Percentiles rank a stretch among this genome's conserved stretches.
Evolutionary conservation across 495 filamentous ascomycete species (phyloP).

Genomic region (Xylaria venustula): DNA sequence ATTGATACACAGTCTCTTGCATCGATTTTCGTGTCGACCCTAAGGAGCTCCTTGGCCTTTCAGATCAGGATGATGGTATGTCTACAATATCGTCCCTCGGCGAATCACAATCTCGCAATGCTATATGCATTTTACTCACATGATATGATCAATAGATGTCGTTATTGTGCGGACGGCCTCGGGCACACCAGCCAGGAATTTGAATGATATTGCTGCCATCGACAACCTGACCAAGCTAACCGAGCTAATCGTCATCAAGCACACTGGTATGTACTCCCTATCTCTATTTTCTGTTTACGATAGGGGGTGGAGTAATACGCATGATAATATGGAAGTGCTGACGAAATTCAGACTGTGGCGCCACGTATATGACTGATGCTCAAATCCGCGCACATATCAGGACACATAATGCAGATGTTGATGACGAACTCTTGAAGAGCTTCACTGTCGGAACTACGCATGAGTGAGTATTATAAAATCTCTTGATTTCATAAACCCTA

Average conservation of each 20-base stretch:
- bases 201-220: neutral
- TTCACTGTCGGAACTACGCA: neutral
- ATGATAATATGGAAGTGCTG: neutral
- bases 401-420: neutral
- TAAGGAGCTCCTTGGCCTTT: neutral
- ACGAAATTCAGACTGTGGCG: neutral
- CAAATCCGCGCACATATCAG: neutral
- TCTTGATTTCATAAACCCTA: neutral
- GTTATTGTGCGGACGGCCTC: neutral
- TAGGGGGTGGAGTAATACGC: neutral
- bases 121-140: no score
- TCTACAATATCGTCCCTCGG: no score
- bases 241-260: neutral
- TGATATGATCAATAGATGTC: neutral
- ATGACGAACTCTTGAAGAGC: neutral
- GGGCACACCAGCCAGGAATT: neutral
- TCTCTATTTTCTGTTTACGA: neutral
- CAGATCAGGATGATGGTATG: neutral
- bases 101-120: no score
- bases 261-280: neutral
- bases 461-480: constrained; percentile 3
- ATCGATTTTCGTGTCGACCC: neutral
- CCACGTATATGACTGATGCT: neutral
- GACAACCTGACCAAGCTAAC: neutral
- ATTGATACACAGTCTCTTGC: neutral